Conservation (phyloP, 176 grass and related monocot genomes). For the Phragmites australis region DNA sequence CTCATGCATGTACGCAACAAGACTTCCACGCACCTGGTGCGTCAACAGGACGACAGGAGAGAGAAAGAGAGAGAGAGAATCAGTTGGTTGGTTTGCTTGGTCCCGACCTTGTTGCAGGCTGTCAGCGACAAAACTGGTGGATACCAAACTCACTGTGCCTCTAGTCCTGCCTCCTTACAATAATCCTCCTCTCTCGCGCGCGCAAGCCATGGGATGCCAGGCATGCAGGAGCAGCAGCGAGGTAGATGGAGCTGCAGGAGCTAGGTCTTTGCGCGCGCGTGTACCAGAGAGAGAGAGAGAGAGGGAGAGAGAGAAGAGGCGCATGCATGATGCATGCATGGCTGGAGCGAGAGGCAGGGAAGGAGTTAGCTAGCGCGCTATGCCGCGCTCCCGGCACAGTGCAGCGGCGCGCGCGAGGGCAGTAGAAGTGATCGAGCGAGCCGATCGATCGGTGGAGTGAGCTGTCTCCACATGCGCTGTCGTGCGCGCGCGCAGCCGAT, state of each 20-base stretch:
- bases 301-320: background rate
- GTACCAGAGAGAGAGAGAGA: background rate
- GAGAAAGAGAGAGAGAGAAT: background rate
- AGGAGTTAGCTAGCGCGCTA: no score
- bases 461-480: slow-evolving; percentile 47
- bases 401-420: background rate
- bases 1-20: slow-evolving; percentile 16
- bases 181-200: background rate
- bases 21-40: slow-evolving; percentile 44
- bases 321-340: background rate
- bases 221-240: background rate
- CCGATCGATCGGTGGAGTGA: background rate
- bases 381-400: no score
- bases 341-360: no score
- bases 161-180: background rate
- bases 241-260: background rate
- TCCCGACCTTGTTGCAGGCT: slow-evolving; percentile 14
- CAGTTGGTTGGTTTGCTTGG: background rate
- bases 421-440: background rate
- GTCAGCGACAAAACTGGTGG: slow-evolving; percentile 52
- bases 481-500: background rate
- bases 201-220: background rate
- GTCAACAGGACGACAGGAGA: slow-evolving; percentile 22
- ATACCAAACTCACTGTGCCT: slow-evolving; percentile 49
- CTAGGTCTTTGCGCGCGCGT: no score